Base-by-base conservation (phyloP, 164 flowering plant genomes). In the Saururus chinensis region DNA sequence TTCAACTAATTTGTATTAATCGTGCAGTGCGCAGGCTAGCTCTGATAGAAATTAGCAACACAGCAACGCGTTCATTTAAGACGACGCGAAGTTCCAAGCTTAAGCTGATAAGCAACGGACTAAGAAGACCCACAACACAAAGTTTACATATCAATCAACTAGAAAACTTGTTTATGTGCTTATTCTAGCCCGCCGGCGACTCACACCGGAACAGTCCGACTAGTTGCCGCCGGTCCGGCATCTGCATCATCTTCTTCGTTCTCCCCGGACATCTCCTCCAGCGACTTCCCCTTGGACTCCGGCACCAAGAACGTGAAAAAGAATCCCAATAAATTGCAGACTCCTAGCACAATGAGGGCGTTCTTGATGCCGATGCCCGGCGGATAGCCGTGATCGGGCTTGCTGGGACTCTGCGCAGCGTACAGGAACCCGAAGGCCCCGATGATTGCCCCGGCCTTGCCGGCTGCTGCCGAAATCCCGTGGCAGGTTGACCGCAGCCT, bases 381-480 rank as follows among this genome's bases (percentile, higher is more conserved):
- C 1, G 76, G 76, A 49, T 79, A 79, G 1, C 78, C 80, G 0
- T 59, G 53, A n/a, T 79, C 82, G 10, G 74, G 58, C 59, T 69
- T 71, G 1, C 40, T 19, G 0, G 30, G 56, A 40, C 14, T 60
- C 40, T 74, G 75, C 3, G 76, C 71, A 9, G 66, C 66, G 45
- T 74, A 74, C 58, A 75, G 52, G 66, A 75, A 78, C 42, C 81
- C 81, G 25, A 75, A 77, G 13, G 81, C 76, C 52, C 81, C 79
- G 7, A 77, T 63, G 2, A 77, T 77, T 19, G 79, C 79, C 48
- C 81, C 81, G 2, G 77, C 77, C 60, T 77, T 77, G 9, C 81
- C 81, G 0, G 79, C 56, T 1, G 79, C 81, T 0, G 78, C 79
- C 0, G 81, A 77, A 19, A 77, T 77, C n/a, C 79, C 81, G 37